Conservation (phyloP, 495 filamentous ascomycete genomes). For the Cudoniella acicularis region DNA sequence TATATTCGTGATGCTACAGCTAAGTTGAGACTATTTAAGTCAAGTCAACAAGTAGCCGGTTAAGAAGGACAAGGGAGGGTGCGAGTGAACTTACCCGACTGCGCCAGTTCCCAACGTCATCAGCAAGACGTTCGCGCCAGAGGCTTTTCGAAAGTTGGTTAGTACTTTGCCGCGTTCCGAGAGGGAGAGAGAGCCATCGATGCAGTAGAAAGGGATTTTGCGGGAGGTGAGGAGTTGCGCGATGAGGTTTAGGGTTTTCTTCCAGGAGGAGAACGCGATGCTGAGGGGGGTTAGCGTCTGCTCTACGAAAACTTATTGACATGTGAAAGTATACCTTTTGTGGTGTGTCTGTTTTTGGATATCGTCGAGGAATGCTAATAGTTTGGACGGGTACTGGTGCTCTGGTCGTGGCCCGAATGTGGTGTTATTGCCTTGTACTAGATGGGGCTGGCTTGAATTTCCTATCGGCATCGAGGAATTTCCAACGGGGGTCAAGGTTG, state of each 20-base stretch:
- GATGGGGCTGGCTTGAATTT: neutral
- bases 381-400: conserved; percentile 29
- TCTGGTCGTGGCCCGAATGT: neutral
- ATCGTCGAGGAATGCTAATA: conserved; percentile 31
- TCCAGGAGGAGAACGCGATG: conserved; percentile 52
- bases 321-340: conserved; percentile 23
- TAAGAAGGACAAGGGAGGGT: conserved; percentile 1
- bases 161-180: conserved; percentile 29
- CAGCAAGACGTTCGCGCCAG: conserved; percentile 33
- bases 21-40: conserved; percentile 33
- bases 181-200: conserved; percentile 35
- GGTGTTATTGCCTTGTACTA: neutral
- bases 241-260: conserved; percentile 37
- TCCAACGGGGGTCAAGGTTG: neutral
- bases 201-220: conserved; percentile 27
- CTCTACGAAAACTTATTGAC: neutral
- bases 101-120: conserved; percentile 49
- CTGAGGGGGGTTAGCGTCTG: conserved; percentile 24
- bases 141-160: conserved; percentile 27
- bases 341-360: conserved; percentile 22
- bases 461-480: neutral
- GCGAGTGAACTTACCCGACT: conserved; percentile 35
- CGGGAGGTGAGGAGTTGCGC: conserved; percentile 2
- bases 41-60: neutral
- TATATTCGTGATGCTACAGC: conserved; percentile 40